Conservation (phyloP, 2,329 filamentous ascomycete species). For the Sporothrix luriei region DNA sequence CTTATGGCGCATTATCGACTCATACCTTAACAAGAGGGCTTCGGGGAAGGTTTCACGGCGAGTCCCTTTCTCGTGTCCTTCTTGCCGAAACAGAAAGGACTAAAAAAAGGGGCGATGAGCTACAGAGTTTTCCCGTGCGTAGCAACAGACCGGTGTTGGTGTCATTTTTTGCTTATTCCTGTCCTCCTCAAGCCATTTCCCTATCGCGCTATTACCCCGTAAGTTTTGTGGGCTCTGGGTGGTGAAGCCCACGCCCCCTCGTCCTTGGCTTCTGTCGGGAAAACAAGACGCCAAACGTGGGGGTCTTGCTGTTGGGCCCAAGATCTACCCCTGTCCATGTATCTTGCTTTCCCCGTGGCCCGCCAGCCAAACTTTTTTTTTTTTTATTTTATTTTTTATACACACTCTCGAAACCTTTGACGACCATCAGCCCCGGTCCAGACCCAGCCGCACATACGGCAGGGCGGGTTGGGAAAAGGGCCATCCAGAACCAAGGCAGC, state of each 20-base stretch:
- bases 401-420: no score
- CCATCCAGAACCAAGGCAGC: conserved; percentile 1
- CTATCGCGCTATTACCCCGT: conserved; percentile 32
- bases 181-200: conserved; percentile 1
- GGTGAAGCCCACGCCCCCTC: not conserved
- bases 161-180: not conserved
- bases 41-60: not conserved
- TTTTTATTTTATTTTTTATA: no score
- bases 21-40: not conserved
- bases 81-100: not conserved
- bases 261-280: not conserved
- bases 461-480: not conserved
- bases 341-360: not conserved
- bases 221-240: conserved; percentile 4
- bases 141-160: not conserved
- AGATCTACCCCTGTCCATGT: conserved; percentile 1
- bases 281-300: conserved; percentile 25
- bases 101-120: no score
- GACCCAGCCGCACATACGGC: conserved; percentile 4
- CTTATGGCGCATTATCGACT: not conserved
- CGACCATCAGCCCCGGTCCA: not conserved
- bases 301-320: conserved; percentile 19
- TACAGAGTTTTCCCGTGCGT: no score
- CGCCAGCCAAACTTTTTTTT: not conserved
- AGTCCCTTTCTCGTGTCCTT: conserved; percentile 10